phyloP scores from a whole-genome alignment of 345 rosid genomes.

The Arabidopsis thaliana region DNA sequence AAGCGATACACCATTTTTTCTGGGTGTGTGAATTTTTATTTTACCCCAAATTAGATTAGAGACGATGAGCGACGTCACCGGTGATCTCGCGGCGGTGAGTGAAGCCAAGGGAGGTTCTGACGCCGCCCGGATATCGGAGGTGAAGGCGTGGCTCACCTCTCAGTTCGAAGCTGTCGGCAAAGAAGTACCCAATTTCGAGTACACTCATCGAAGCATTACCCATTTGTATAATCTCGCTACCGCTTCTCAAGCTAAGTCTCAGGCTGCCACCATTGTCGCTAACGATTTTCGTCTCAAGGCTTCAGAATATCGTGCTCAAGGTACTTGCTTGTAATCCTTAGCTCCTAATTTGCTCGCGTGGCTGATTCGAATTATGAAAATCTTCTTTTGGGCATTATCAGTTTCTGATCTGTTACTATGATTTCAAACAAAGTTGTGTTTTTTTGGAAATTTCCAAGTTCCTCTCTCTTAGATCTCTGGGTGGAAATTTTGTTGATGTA shows the following conservation, averaged over 20 bases:
- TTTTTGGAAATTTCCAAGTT: neutral
- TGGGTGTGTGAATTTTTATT: neutral
- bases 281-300: slow-evolving; percentile 92
- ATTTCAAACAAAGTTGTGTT: neutral
- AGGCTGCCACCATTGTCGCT: slow-evolving; percentile 86
- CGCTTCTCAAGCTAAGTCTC: slow-evolving; percentile 81
- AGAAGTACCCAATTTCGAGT: slow-evolving; percentile 83
- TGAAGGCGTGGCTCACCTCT: slow-evolving; percentile 78
- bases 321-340: slow-evolving; percentile 43
- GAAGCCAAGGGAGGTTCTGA: slow-evolving; percentile 64
- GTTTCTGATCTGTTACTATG: neutral
- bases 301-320: slow-evolving; percentile 87
- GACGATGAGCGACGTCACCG: slow-evolving; percentile 59
- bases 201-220: slow-evolving; percentile 80
- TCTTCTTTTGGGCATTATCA: neutral
- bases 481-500: slow-evolving; percentile 45
- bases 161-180: slow-evolving; percentile 85
- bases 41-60: neutral
- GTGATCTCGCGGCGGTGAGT: slow-evolving; percentile 44
- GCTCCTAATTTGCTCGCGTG: slow-evolving; percentile 2
- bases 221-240: slow-evolving; percentile 79
- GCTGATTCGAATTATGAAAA: neutral
- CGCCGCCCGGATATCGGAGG: slow-evolving; percentile 74
- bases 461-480: neutral
- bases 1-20: neutral